phyloP scores from a whole-genome alignment of 2,329 filamentous ascomycete species.

The Sclerotinia glacialis region DNA sequence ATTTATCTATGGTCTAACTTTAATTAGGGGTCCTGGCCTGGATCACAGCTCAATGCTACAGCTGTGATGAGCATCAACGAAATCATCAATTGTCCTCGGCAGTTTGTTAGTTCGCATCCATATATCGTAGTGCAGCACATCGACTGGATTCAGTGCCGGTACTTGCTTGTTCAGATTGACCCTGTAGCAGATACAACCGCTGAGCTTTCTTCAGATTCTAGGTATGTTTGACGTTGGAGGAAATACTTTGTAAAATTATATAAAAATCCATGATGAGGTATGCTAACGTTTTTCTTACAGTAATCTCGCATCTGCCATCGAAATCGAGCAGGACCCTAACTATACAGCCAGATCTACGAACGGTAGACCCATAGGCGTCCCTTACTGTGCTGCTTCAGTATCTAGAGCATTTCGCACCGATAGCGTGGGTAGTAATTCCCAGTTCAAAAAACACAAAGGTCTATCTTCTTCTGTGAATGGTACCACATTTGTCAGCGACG shows the following conservation, averaged over 20 bases:
- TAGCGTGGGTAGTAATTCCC: neutral
- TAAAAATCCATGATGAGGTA: neutral
- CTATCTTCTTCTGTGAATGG: neutral
- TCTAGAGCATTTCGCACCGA: slow-evolving; percentile 33
- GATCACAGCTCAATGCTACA: slow-evolving; percentile 60
- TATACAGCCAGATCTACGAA: slow-evolving; percentile 28
- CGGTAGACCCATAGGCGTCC: slow-evolving; percentile 32
- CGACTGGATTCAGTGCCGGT: slow-evolving; percentile 89
- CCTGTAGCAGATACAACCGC: neutral
- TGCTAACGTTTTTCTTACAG: neutral
- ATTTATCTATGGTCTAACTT: slow-evolving; percentile 18
- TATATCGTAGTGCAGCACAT: slow-evolving; percentile 71
- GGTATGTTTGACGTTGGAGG: neutral
- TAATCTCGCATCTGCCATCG: neutral
- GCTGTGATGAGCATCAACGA: slow-evolving; percentile 75
- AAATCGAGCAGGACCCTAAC: slow-evolving; percentile 34
- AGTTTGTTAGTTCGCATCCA: slow-evolving; percentile 56
- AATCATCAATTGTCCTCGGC: slow-evolving; percentile 68
- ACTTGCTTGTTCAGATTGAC: slow-evolving; percentile 62
- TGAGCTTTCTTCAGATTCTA: neutral
- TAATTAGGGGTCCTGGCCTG: slow-evolving; percentile 54
- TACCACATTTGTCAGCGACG: slow-evolving; percentile 27
- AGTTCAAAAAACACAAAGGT: slow-evolving; percentile 18
- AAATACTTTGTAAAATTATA: neutral
- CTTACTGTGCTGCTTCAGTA: slow-evolving; percentile 34